Evolutionary conservation across 805 yeast species (phyloP).

Genomic region (Millerozyma acaciae): DNA sequence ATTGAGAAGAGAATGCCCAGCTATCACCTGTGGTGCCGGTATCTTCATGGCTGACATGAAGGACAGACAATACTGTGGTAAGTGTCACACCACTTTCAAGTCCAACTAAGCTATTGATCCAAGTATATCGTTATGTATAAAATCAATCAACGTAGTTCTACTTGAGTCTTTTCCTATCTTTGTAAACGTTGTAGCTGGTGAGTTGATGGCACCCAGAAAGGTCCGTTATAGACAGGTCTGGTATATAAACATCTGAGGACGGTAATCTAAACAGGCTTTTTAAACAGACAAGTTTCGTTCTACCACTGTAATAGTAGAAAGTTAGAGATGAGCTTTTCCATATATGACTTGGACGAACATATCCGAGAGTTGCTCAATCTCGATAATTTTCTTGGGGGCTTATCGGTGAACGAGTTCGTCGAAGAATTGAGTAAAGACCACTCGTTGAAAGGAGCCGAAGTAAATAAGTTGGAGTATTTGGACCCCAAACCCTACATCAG

Average conservation of each 20-base stretch:
- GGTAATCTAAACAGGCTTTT: neutral
- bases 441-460: slow-evolving; percentile 46
- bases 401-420: slow-evolving; percentile 74
- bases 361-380: slow-evolving; percentile 52
- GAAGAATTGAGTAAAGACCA: slow-evolving; percentile 75
- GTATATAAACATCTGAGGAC: neutral
- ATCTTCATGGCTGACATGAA: slow-evolving; percentile 99
- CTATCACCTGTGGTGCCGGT: slow-evolving; percentile 95
- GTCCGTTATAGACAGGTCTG: neutral
- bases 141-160: neutral
- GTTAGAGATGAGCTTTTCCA: slow-evolving; percentile 38
- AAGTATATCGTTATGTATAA: neutral
- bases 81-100: slow-evolving; percentile 94
- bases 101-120: slow-evolving; percentile 16
- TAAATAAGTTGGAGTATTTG: slow-evolving; percentile 49
- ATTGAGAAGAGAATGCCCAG: slow-evolving; percentile 97
- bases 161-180: neutral
- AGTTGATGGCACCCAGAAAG: slow-evolving; percentile 1
- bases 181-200: neutral
- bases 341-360: slow-evolving; percentile 63
- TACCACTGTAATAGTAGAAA: too few species aligned
- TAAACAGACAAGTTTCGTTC: neutral
- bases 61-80: slow-evolving; percentile 99
- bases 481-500: slow-evolving; percentile 95
- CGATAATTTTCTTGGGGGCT: slow-evolving; percentile 63